Evolutionary conservation across 2,329 filamentous ascomycete species (phyloP), one percentile per base, ranked within the genome.

Genomic region (Coleophoma cylindrospora): DNA sequence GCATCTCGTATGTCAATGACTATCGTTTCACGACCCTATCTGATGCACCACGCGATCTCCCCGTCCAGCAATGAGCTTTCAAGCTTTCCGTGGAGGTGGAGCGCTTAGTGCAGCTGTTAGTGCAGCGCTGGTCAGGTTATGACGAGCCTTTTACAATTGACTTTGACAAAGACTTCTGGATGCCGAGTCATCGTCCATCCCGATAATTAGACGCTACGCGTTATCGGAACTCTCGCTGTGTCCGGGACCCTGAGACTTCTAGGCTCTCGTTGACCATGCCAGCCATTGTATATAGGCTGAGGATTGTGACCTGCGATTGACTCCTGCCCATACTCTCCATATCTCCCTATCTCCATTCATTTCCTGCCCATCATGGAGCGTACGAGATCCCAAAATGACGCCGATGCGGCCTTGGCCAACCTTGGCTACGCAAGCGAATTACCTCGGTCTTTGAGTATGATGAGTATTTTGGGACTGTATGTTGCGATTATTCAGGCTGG

Each of bases 371-470:
- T 41, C 48, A 56, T 54, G 59, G 54, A 48, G 43, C 50, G 40
- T 44, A 40, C 45, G 8, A 46, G 36, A 46, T 46, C 44, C 34
- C 44, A 37, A 19, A 17, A 36, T 17, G 53, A 56, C 49, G 53
- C 54, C 15, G 50, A 57, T 47, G 50, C 51, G 9, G 53, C 49
- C 2, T 38, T 61, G 33, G 56, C 54, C 9, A 58, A 50, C 36
- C 56, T 87, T 81, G 84, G 84, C 47, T 87, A 87, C 72, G 79
- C 79, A 67, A 74, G 75, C 48, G 84, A 87, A 63, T 64, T 89
- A 40, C 83, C 84, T 14, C 74, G 84, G 52, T 83, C 80, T 57
- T 65, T 88, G 55, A 82, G 79, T 63, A 87, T 87, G 83, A 66
- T 87, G 60, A 84, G 80, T 61, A 80, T 89, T 27, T 70, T 89